Evolutionary conservation across 2,329 filamentous ascomycete species (phyloP).

Genomic region (Lecanoromycetidae sp.): DNA sequence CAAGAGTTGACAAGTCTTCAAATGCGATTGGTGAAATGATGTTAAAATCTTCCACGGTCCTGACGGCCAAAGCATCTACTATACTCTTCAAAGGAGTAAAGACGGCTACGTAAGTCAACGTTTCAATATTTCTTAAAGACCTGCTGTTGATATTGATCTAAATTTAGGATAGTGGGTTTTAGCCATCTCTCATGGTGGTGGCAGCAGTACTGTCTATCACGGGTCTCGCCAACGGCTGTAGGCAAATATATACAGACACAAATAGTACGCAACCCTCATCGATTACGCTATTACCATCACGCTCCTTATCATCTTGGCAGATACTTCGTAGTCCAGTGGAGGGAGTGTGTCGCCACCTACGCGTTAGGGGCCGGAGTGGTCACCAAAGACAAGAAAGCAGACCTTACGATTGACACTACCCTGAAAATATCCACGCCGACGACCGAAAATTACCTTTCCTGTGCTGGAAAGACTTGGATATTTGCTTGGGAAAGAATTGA

Average conservation of each 20-base stretch:
- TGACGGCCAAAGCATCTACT: not conserved
- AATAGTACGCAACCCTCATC: not conserved
- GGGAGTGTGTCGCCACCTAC: too few species aligned
- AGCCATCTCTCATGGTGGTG: not conserved
- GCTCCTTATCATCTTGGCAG: not conserved
- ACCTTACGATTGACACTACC: too few species aligned
- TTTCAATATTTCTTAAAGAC: not conserved
- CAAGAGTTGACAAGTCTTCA: too few species aligned
- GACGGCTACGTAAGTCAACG: not conserved
- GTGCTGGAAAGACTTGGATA: too few species aligned
- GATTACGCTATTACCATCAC: not conserved
- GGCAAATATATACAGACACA: not conserved
- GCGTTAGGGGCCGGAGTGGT: too few species aligned
- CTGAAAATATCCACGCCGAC: too few species aligned
- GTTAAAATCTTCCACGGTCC: too few species aligned
- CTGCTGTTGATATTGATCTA: not conserved
- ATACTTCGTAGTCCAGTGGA: too few species aligned
- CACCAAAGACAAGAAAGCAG: too few species aligned
- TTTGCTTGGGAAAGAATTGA: too few species aligned
- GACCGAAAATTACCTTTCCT: too few species aligned
- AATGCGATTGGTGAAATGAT: too few species aligned
- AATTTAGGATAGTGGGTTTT: not conserved
- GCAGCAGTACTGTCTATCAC: not conserved
- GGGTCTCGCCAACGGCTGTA: not conserved
- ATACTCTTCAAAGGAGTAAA: not conserved